phyloP scores from a whole-genome alignment of 306 rosid species.

The Gillenia trifoliata region DNA sequence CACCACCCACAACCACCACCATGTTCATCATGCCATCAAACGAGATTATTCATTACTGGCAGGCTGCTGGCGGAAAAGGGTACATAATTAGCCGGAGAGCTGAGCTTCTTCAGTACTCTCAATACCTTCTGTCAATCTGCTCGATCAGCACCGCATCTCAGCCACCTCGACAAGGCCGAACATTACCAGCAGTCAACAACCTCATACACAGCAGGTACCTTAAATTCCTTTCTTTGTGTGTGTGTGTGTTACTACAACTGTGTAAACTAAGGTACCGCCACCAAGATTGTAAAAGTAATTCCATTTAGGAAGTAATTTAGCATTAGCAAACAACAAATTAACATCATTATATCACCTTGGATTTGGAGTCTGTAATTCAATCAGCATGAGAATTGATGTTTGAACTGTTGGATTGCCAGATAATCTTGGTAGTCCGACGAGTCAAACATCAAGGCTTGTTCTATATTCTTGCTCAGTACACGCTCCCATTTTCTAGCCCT shows the following conservation, averaged over 20 bases:
- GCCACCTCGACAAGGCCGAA: conserved; percentile 16
- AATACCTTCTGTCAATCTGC: conserved; percentile 47
- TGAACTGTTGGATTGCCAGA: too few species aligned
- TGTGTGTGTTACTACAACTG: background rate
- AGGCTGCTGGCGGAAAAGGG: conserved; percentile 25
- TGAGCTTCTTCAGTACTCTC: conserved; percentile 66
- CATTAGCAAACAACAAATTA: too few species aligned
- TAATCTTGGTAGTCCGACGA: too few species aligned
- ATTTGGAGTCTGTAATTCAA: too few species aligned
- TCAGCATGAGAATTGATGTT: too few species aligned
- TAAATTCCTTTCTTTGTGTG: background rate
- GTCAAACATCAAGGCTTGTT: too few species aligned
- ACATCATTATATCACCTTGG: too few species aligned
- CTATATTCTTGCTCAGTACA: too few species aligned
- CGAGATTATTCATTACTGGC: conserved; percentile 14
- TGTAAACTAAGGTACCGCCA: background rate
- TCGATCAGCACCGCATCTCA: conserved; percentile 24
- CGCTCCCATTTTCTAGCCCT: too few species aligned
- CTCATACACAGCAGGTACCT: conserved; percentile 23
- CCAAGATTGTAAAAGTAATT: too few species aligned
- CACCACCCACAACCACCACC: conserved; percentile 20
- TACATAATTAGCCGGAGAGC: conserved; percentile 45
- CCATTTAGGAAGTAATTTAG: background rate
- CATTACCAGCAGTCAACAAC: conserved; percentile 22
- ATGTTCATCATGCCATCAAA: conserved; percentile 32